Percentiles rank a stretch among this genome's conserved stretches.
phyloP scores from a whole-genome alignment of 2,329 filamentous ascomycete species.

The Colletotrichum theobromicola region DNA sequence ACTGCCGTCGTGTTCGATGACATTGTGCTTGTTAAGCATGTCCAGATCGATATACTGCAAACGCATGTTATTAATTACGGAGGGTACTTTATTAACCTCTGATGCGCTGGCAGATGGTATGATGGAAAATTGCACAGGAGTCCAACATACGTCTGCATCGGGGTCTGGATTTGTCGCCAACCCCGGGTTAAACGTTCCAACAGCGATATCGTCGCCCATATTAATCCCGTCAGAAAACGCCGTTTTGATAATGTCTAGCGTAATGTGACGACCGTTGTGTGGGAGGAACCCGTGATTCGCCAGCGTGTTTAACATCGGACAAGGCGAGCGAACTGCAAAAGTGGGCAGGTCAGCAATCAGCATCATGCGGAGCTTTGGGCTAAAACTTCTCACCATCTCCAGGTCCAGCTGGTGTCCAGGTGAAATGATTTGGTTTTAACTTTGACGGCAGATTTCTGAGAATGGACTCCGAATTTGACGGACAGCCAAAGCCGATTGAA shows the following conservation, averaged over 20 bases:
- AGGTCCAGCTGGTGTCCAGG: neutral
- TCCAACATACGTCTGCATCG: slow-evolving; percentile 35
- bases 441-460: neutral
- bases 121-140: accelerated
- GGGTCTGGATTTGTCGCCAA: slow-evolving; percentile 43
- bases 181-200: slow-evolving; percentile 46
- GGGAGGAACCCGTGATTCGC: slow-evolving; percentile 56
- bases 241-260: slow-evolving; percentile 36
- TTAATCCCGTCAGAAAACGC: slow-evolving; percentile 46
- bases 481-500: neutral
- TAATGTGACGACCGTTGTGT: slow-evolving; percentile 48
- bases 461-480: neutral
- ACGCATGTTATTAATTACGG: neutral
- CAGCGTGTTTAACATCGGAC: slow-evolving; percentile 56
- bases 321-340: slow-evolving; percentile 45
- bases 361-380: neutral
- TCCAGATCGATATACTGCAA: slow-evolving; percentile 26
- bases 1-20: slow-evolving; percentile 56
- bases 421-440: neutral
- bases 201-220: slow-evolving; percentile 42
- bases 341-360: neutral
- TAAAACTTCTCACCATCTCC: neutral
- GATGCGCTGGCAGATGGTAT: neutral
- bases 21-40: slow-evolving; percentile 49
- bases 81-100: accelerated